phyloP scores from a whole-genome alignment of 805 yeast species.

The Saturnispora gosingensis region DNA sequence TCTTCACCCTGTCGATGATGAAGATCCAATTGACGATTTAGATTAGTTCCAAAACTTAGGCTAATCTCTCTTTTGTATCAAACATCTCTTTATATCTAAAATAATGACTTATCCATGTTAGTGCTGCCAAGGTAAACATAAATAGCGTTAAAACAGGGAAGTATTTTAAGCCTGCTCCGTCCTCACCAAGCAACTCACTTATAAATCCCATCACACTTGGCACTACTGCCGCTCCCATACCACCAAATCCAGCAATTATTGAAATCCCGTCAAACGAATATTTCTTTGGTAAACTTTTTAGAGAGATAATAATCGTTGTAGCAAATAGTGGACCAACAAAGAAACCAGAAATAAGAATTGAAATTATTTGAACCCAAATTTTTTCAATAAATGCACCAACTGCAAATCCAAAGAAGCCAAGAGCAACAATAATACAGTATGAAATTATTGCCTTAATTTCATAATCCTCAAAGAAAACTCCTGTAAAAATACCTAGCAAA shows the following conservation, averaged over 20 bases:
- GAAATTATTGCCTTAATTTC: slow-evolving; percentile 34
- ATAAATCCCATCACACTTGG: slow-evolving; percentile 57
- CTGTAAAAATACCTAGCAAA: slow-evolving; percentile 40
- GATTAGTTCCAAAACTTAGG: too few relatives aligned
- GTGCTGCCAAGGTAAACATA: slow-evolving; percentile 18
- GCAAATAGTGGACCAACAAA: slow-evolving; percentile 54
- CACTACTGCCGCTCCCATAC: slow-evolving; percentile 70
- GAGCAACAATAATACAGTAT: slow-evolving; percentile 29
- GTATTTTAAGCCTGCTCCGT: slow-evolving; percentile 26
- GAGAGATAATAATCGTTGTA: slow-evolving; percentile 55
- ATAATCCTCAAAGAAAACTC: slow-evolving; percentile 30
- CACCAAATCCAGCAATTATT: slow-evolving; percentile 68
- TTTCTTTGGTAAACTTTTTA: slow-evolving; percentile 51
- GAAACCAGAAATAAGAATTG: slow-evolving; percentile 36
- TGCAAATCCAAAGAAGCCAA: slow-evolving; percentile 23
- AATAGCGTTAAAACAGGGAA: slow-evolving; percentile 22
- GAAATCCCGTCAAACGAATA: slow-evolving; percentile 64
- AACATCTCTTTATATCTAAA: slow-evolving; percentile 12
- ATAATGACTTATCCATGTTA: slow-evolving; percentile 24
- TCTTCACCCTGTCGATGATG: too few relatives aligned
- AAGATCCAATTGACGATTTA: too few relatives aligned
- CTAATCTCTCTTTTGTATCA: slow-evolving; percentile 7
- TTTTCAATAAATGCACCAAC: slow-evolving; percentile 24
- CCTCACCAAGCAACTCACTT: slow-evolving; percentile 22
- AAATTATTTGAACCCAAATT: slow-evolving; percentile 24